Evolutionary conservation across 2,329 filamentous ascomycete genomes (phyloP).

Genomic region (Aspergillus oerlinghausenensis): DNA sequence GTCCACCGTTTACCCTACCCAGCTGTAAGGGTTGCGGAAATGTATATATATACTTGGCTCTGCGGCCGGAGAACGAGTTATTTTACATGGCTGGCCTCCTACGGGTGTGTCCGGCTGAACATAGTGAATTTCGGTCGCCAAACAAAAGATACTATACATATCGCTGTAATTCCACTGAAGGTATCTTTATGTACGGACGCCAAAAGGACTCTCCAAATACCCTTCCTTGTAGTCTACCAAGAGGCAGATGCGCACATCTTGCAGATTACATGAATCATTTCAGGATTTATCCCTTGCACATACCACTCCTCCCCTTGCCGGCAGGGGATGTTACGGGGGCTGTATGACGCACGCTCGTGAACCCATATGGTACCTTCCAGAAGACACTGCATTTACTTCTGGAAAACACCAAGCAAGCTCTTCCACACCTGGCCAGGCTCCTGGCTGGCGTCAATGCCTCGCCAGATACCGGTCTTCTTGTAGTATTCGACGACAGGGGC

Average conservation of each 20-base stretch:
- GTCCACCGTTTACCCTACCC: constrained; percentile 51
- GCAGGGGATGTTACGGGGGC: neutral
- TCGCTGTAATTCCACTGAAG: constrained; percentile 13
- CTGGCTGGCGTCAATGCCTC: constrained; percentile 90
- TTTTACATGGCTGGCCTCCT: neutral
- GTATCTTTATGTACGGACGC: constrained; percentile 14
- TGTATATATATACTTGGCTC: neutral
- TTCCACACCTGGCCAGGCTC: constrained; percentile 95
- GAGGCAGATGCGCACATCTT: neutral
- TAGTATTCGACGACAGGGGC: constrained; percentile 92
- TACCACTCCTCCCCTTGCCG: neutral
- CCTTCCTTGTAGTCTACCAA: constrained; percentile 2
- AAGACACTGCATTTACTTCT: constrained; percentile 45
- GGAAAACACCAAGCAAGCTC: constrained; percentile 80
- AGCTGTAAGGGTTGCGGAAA: constrained; percentile 24
- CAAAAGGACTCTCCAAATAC: constrained; percentile 10
- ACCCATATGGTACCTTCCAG: constrained; percentile 1
- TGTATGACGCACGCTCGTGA: neutral
- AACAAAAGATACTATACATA: constrained; percentile 32
- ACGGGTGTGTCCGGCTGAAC: neutral
- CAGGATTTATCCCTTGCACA: neutral
- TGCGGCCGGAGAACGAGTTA: neutral
- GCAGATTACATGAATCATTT: constrained; percentile 1
- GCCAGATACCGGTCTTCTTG: constrained; percentile 96
- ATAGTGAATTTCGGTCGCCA: neutral